Percentiles rank a stretch among this genome's conserved stretches.
Evolutionary conservation across 1,284 basidiomycete species (phyloP).

Genomic region (Marasmius sp.): DNA sequence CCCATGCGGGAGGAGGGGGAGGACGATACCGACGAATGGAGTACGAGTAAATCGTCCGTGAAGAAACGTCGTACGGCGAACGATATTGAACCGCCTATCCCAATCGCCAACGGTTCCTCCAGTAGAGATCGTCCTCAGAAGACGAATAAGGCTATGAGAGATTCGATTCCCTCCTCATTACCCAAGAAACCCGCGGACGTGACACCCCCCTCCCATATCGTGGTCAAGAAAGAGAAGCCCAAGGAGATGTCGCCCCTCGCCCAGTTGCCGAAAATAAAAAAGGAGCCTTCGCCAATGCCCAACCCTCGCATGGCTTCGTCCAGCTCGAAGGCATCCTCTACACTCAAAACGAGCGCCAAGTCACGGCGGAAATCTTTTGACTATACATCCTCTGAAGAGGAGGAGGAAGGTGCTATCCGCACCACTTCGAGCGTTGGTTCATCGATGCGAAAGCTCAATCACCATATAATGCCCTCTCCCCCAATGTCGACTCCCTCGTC

Average conservation of each 20-base stretch:
- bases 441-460: conserved; percentile 14
- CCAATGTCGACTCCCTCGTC: conserved; percentile 19
- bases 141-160: background rate
- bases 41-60: background rate
- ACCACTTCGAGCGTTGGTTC: conserved; percentile 7
- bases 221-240: conserved; percentile 28
- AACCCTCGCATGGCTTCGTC: conserved; percentile 12
- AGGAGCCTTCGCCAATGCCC: conserved; percentile 18
- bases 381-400: conserved; percentile 66
- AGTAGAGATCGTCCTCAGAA: background rate
- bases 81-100: background rate
- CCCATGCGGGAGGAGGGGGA: background rate
- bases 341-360: conserved; percentile 22
- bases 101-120: background rate
- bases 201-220: conserved; percentile 25
- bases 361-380: conserved; percentile 46
- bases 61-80: background rate
- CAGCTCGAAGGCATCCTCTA: conserved; percentile 19
- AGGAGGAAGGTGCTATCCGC: conserved; percentile 27
- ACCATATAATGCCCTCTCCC: conserved; percentile 21
- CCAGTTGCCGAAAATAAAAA: conserved; percentile 19
- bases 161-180: conserved; percentile 18
- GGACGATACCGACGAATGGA: background rate
- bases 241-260: conserved; percentile 31
- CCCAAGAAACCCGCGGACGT: conserved; percentile 26